A percentile compares a stretch with the other conserved stretches of the same genome.
Conservation (phyloP, 1,284 basidiomycete genomes). For the Boletellus dicymbophilus region DNA sequence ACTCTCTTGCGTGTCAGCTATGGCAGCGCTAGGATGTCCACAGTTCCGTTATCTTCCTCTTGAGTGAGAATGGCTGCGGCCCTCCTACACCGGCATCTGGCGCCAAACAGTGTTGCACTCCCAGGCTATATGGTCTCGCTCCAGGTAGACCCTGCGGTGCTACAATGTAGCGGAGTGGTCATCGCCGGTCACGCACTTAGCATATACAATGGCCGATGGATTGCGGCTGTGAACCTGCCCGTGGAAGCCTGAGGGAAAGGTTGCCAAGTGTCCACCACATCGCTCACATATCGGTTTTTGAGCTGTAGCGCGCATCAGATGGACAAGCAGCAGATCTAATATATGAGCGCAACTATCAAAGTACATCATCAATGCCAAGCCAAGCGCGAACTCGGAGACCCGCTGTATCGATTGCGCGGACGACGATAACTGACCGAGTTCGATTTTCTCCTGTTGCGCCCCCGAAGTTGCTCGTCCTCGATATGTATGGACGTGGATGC, state of each 20-base stretch:
- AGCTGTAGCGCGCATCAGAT: slow-evolving; percentile 46
- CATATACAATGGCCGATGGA: slow-evolving; percentile 74
- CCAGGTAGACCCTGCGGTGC: slow-evolving; percentile 86
- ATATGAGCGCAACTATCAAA: slow-evolving; percentile 11
- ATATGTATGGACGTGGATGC: slow-evolving; percentile 68
- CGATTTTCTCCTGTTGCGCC: slow-evolving; percentile 37
- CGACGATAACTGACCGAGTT: slow-evolving; percentile 35
- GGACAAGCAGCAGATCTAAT: too few relatives aligned
- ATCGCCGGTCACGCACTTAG: slow-evolving; percentile 83
- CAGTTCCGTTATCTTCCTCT: slow-evolving; percentile 51
- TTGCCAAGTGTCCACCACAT: slow-evolving; percentile 65
- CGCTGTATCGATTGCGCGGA: slow-evolving; percentile 27
- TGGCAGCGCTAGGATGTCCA: slow-evolving; percentile 59
- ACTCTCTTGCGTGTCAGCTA: slow-evolving; percentile 70
- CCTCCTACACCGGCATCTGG: slow-evolving; percentile 93
- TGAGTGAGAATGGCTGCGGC: slow-evolving; percentile 59
- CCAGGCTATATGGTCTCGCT: slow-evolving; percentile 94
- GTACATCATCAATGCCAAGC: not conserved
- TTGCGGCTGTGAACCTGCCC: slow-evolving; percentile 63
- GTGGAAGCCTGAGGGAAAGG: slow-evolving; percentile 74
- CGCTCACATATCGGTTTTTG: slow-evolving; percentile 81
- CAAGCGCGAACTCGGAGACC: slow-evolving; percentile 1
- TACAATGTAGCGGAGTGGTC: slow-evolving; percentile 74
- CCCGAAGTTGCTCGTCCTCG: slow-evolving; percentile 23
- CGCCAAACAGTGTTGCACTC: slow-evolving; percentile 97